Evolutionary conservation across 108 stramenopile genomes (phyloP).

Genomic region (Bacterosira constricta): DNA sequence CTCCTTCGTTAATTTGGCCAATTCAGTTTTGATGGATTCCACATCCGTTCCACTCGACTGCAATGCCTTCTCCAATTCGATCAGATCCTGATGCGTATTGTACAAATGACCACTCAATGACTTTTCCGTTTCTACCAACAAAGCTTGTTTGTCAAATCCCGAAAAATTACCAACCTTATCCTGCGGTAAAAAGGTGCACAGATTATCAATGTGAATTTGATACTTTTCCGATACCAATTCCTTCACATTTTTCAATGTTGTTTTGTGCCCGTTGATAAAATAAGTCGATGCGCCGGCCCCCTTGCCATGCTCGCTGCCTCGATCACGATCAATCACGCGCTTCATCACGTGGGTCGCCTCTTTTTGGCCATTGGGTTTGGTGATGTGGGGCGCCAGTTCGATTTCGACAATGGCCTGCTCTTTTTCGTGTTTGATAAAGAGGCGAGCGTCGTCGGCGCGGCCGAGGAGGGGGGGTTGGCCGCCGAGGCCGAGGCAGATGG

Average conservation of each 20-base stretch:
- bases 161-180: constrained; percentile 92
- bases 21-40: constrained; percentile 47
- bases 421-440: constrained; percentile 89
- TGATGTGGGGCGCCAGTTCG: constrained; percentile 58
- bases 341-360: constrained; percentile 33
- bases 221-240: constrained; percentile 65
- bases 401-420: constrained; percentile 84
- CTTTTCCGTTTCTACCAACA: constrained; percentile 89
- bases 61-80: constrained; percentile 66
- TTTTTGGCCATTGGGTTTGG: neutral
- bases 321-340: constrained; percentile 53
- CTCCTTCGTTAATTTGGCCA: constrained; percentile 61
- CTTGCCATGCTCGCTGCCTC: constrained; percentile 44
- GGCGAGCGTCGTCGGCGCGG: constrained; percentile 83
- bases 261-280: constrained; percentile 59
- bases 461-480: constrained; percentile 86
- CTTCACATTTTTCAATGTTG: constrained; percentile 56
- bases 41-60: constrained; percentile 44
- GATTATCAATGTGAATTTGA: constrained; percentile 89
- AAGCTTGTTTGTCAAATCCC: constrained; percentile 73
- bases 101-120: constrained; percentile 66
- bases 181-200: constrained; percentile 97
- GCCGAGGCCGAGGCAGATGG: constrained; percentile 94
- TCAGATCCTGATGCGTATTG: constrained; percentile 73
- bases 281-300: constrained; percentile 43